These are phyloP conservation scores for Calonectria pauciramosa DNA, from an alignment of 2,329 filamentous ascomycete species.

Conservation along the genomic window DNA sequence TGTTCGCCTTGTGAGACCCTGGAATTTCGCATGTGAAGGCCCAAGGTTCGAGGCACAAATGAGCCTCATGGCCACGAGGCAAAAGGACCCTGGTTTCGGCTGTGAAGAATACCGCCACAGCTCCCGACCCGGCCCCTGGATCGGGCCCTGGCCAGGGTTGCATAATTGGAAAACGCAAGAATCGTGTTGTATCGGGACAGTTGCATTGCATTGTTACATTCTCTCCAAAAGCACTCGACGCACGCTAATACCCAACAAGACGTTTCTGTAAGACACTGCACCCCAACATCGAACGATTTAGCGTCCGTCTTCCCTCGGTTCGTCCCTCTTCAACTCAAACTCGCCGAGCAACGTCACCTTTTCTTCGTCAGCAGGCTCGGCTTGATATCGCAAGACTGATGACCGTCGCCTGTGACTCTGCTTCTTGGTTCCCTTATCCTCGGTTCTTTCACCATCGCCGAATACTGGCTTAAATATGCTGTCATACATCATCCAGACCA, in stretches of 20 bases:
- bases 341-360: slow-evolving; percentile 39
- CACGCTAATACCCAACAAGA: slow-evolving; percentile 43
- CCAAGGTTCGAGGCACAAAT: slow-evolving; percentile 35
- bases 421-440: slow-evolving; percentile 41
- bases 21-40: slow-evolving; percentile 42
- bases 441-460: slow-evolving; percentile 86
- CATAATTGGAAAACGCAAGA: slow-evolving; percentile 30
- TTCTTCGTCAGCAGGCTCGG: slow-evolving; percentile 39
- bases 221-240: slow-evolving; percentile 1
- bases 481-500: slow-evolving; percentile 63
- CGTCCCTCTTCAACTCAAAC: slow-evolving; percentile 29
- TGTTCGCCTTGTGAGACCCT: slow-evolving; percentile 7
- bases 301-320: not conserved
- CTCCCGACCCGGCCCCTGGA: slow-evolving; percentile 34
- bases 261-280: slow-evolving; percentile 28
- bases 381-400: slow-evolving; percentile 18
- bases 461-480: slow-evolving; percentile 71
- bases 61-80: slow-evolving; percentile 12
- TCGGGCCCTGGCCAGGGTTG: slow-evolving; percentile 28
- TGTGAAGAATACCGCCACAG: slow-evolving; percentile 32
- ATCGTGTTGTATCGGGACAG: slow-evolving; percentile 10
- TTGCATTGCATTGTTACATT: slow-evolving; percentile 33
- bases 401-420: not conserved
- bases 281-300: slow-evolving; percentile 36
- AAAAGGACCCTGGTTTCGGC: slow-evolving; percentile 36